These are phyloP conservation scores for Termitomyces heimii DNA, from an alignment of 768 basidiomycete species.

Conservation along the genomic window DNA sequence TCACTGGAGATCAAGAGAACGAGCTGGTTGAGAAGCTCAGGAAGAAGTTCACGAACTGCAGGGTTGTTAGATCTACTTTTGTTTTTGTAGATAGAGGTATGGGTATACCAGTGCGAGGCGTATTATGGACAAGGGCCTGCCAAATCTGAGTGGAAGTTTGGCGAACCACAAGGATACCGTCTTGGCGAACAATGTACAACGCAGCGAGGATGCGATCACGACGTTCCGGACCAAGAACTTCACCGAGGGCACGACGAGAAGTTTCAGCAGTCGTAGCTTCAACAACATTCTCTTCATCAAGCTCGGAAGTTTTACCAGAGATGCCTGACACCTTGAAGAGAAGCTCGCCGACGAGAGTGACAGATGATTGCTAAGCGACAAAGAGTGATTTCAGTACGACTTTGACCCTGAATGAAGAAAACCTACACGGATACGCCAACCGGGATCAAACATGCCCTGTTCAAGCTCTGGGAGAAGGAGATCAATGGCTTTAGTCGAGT, in stretches of 20 bases:
- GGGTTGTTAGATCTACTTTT: neutral
- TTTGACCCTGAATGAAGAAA: neutral
- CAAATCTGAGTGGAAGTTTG: constrained; percentile 93
- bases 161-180: constrained; percentile 83
- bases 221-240: constrained; percentile 83
- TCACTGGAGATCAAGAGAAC: constrained; percentile 72
- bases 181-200: constrained; percentile 90
- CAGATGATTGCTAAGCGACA: constrained; percentile 75
- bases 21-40: constrained; percentile 75
- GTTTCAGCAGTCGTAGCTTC: constrained; percentile 68
- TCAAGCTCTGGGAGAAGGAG: constrained; percentile 92
- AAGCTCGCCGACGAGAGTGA: constrained; percentile 92
- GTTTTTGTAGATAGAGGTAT: neutral
- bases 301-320: constrained; percentile 76
- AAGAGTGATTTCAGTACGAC: constrained; percentile 5
- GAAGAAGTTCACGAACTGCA: constrained; percentile 83
- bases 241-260: constrained; percentile 80
- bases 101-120: constrained; percentile 73
- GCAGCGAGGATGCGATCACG: constrained; percentile 89
- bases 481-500: constrained; percentile 88
- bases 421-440: constrained; percentile 90
- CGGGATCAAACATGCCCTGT: constrained; percentile 88
- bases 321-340: constrained; percentile 97
- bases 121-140: constrained; percentile 97
- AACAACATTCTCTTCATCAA: constrained; percentile 64